Conservation (phyloP, 192 early-diverging fungal genomes). For the Coemansia sp. region DNA sequence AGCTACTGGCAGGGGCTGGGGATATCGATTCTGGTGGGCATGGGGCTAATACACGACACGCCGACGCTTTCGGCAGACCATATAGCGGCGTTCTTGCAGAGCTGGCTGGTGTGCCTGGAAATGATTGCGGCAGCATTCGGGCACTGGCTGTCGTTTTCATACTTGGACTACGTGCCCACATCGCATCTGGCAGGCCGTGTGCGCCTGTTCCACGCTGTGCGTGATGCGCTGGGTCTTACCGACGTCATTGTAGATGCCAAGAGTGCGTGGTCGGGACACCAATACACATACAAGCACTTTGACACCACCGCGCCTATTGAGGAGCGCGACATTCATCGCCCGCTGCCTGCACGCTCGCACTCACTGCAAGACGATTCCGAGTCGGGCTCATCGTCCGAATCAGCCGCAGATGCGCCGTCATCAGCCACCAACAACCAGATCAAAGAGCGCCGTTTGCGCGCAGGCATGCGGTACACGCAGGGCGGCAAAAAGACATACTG, state of each 20-base stretch:
- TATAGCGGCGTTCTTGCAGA: constrained; percentile 80
- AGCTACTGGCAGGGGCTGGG: constrained; percentile 91
- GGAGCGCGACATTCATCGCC: constrained; percentile 57
- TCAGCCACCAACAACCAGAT: constrained; percentile 18
- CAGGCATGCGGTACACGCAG: constrained; percentile 56
- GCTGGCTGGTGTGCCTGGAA: constrained; percentile 89
- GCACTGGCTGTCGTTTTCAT: constrained; percentile 82
- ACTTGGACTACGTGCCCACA: constrained; percentile 71
- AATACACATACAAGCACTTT: constrained; percentile 78
- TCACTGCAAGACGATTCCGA: constrained; percentile 28
- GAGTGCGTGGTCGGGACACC: constrained; percentile 73
- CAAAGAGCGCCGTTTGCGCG: constrained; percentile 51
- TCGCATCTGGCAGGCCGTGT: constrained; percentile 70
- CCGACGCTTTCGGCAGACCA: constrained; percentile 58
- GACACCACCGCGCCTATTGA: constrained; percentile 64
- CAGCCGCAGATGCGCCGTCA: not conserved
- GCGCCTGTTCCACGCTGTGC: constrained; percentile 71
- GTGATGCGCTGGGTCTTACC: constrained; percentile 77
- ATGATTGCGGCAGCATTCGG: constrained; percentile 78
- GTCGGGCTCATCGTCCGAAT: constrained; percentile 15
- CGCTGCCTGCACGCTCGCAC: constrained; percentile 40
- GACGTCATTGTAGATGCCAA: constrained; percentile 80
- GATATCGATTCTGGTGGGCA: constrained; percentile 75
- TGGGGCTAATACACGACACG: constrained; percentile 72
- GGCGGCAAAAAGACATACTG: constrained; percentile 57